Percentiles rank a stretch among this genome's conserved stretches.
Conservation (phyloP, 2,329 filamentous ascomycete species). For the Sporothrix pallida region DNA sequence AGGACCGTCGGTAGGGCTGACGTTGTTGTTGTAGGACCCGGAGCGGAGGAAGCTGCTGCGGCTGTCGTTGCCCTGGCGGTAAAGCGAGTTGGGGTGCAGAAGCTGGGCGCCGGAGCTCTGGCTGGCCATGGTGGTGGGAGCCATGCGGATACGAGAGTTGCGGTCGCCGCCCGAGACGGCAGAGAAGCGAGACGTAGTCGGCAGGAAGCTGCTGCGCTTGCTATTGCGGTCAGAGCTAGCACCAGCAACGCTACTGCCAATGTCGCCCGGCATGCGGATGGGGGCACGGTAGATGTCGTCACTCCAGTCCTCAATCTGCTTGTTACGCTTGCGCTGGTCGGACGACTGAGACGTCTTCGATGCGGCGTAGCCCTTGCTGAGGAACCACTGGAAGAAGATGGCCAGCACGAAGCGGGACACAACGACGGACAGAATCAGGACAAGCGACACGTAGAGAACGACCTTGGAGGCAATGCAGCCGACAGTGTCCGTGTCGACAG, state of each 20-base stretch:
- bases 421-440: conserved; percentile 91
- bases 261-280: conserved; percentile 76
- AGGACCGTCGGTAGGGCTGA: conserved; percentile 67
- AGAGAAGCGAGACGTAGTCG: conserved; percentile 93
- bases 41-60: conserved; percentile 68
- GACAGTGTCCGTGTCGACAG: conserved; percentile 92
- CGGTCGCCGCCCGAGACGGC: conserved; percentile 82
- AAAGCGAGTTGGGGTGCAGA: conserved; percentile 72
- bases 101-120: conserved; percentile 78
- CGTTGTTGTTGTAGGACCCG: conserved; percentile 60
- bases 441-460: conserved; percentile 90
- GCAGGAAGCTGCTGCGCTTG: conserved; percentile 88
- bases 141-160: conserved; percentile 54
- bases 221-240: conserved; percentile 68
- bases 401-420: conserved; percentile 85
- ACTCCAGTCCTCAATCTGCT: conserved; percentile 97
- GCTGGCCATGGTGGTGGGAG: conserved; percentile 93
- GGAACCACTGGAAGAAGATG: conserved; percentile 93
- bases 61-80: conserved; percentile 69
- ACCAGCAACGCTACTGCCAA: conserved; percentile 66
- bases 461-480: conserved; percentile 98
- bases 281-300: conserved; percentile 96
- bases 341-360: conserved; percentile 82
- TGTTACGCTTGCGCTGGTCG: conserved; percentile 81
- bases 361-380: conserved; percentile 83